Conservation (phyloP, 371 early-diverging fungal species). For the Rhizomucor miehei region DNA sequence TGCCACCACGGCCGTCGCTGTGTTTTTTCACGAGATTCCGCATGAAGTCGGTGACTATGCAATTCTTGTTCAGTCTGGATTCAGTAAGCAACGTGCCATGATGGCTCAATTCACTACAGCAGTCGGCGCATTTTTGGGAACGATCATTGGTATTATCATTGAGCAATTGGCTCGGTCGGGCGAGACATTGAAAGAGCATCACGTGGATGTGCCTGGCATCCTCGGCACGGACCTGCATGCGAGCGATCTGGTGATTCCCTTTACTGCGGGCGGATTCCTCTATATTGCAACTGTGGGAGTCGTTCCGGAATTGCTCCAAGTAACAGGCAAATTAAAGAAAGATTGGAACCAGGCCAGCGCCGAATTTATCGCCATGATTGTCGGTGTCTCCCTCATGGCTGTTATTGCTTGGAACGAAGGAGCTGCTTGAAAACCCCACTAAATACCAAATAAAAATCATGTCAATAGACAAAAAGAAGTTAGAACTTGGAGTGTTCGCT, state of each 20-base stretch:
- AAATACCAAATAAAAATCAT: too few species aligned
- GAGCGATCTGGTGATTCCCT: constrained; percentile 79
- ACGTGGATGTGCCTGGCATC: constrained; percentile 29
- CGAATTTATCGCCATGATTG: constrained; percentile 60
- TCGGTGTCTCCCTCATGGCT: constrained; percentile 65
- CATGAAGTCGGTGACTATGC: constrained; percentile 94
- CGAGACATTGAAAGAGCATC: constrained; percentile 1
- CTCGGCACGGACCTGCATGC: constrained; percentile 37
- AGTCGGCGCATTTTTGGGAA: constrained; percentile 79
- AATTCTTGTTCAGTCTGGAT: constrained; percentile 83
- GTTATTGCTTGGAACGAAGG: constrained; percentile 63
- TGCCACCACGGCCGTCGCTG: constrained; percentile 83
- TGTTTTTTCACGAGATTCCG: constrained; percentile 93
- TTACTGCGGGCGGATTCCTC: constrained; percentile 88
- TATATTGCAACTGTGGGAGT: constrained; percentile 90
- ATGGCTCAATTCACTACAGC: constrained; percentile 85
- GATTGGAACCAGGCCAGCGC: constrained; percentile 51
- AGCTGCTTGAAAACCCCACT: constrained; percentile 2
- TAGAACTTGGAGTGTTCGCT: too few species aligned
- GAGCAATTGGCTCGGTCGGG: constrained; percentile 55
- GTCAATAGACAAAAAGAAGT: too few species aligned
- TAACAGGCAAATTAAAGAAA: constrained; percentile 50
- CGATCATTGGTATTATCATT: constrained; percentile 76
- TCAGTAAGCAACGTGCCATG: constrained; percentile 72
- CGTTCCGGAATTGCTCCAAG: constrained; percentile 78